phyloP scores from a whole-genome alignment of 495 filamentous ascomycete genomes.

The Hypoxylon fuscum region DNA sequence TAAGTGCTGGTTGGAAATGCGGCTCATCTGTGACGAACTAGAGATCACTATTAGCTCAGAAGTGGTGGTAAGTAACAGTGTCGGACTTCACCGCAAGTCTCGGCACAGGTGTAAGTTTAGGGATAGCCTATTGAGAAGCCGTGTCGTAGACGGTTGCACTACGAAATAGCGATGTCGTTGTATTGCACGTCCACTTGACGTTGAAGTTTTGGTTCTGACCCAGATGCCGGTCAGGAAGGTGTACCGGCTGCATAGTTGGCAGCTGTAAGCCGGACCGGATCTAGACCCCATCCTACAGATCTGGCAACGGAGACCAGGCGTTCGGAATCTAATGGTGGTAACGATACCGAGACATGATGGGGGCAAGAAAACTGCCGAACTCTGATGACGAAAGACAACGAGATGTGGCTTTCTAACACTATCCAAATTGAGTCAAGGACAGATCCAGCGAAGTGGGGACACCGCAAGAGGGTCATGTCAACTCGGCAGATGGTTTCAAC shows the following conservation, averaged over 20 bases:
- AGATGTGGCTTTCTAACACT: conserved; percentile 25
- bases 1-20: conserved; percentile 15
- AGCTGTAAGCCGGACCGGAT: conserved; percentile 26
- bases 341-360: conserved; percentile 9
- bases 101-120: conserved; percentile 23
- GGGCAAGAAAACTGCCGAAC: conserved; percentile 35
- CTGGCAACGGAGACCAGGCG: conserved; percentile 29
- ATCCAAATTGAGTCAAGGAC: conserved; percentile 37
- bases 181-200: conserved; percentile 1
- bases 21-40: conserved; percentile 23
- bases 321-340: conserved; percentile 20
- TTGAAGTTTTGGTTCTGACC: conserved; percentile 10
- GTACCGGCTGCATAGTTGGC: conserved; percentile 14
- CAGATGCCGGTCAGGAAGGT: conserved; percentile 6
- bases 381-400: conserved; percentile 35
- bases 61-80: conserved; percentile 3
- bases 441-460: conserved; percentile 29
- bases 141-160: conserved; percentile 1
- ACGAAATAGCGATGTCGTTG: conserved; percentile 14
- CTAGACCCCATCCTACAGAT: conserved; percentile 28
- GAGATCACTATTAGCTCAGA: conserved; percentile 23
- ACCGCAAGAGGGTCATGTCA: conserved; percentile 16
- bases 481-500: conserved; percentile 32
- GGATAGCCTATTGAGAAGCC: conserved; percentile 3
- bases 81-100: conserved; percentile 16